Evolutionary conservation across 352 stramenopile species (phyloP).

Genomic region (Phytophthora brassicae): DNA sequence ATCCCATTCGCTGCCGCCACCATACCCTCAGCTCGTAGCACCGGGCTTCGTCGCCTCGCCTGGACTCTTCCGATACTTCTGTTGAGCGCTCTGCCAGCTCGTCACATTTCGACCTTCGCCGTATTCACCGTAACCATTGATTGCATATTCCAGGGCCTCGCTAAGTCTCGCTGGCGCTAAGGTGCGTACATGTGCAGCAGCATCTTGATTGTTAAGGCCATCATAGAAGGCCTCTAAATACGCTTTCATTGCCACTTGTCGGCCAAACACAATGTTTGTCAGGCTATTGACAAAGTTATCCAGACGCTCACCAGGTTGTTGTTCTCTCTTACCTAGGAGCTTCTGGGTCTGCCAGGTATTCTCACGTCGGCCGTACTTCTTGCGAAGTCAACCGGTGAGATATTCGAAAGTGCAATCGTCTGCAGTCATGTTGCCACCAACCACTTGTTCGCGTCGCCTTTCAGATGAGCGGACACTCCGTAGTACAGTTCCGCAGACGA

Average conservation of each 20-base stretch:
- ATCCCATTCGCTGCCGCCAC: too few species aligned
- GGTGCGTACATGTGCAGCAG: not conserved
- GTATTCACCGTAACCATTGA: not conserved
- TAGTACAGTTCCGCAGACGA: slow-evolving; percentile 3
- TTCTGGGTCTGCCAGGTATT: not conserved
- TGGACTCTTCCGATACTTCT: not conserved
- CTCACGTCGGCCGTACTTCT: not conserved
- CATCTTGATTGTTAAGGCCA: not conserved
- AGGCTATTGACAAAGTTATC: not conserved
- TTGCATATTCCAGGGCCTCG: not conserved
- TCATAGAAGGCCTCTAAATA: not conserved
- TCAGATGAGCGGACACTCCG: not conserved
- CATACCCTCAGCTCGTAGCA: too few species aligned
- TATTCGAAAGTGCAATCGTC: not conserved
- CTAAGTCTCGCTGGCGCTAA: not conserved
- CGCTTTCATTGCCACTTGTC: not conserved
- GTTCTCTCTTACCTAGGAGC: not conserved
- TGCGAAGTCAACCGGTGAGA: not conserved
- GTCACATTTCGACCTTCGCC: not conserved
- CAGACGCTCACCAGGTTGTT: slow-evolving; percentile 1
- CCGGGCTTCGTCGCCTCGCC: too few species aligned
- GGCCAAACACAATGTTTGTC: not conserved
- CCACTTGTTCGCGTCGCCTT: not conserved
- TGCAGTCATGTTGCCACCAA: not conserved
- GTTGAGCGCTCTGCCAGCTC: not conserved